Conservation (phyloP, 768 basidiomycete species). For the Tephrocybe rancida region DNA sequence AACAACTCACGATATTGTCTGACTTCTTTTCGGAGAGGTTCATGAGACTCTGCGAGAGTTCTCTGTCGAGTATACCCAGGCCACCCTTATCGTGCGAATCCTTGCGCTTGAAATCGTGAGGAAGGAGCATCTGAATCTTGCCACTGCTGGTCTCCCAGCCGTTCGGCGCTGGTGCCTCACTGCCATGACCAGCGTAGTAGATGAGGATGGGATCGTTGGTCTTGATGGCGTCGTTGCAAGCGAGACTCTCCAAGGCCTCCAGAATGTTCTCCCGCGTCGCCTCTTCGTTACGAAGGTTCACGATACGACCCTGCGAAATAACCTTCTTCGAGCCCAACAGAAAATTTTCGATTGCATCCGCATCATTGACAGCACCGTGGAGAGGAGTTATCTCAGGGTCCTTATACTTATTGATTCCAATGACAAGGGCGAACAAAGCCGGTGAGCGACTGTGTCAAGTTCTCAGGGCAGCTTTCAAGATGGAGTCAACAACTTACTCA, state of each 20-base stretch:
- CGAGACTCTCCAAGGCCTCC: neutral
- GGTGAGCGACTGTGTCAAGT: neutral
- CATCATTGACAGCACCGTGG: conserved; percentile 2
- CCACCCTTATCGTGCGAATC: neutral
- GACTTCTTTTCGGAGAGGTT: neutral
- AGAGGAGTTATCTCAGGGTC: neutral
- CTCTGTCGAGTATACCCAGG: neutral
- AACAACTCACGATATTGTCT: conserved; percentile 7
- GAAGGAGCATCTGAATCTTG: conserved; percentile 2
- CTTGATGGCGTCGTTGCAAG: neutral
- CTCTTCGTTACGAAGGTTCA: neutral
- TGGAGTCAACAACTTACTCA: too few species aligned
- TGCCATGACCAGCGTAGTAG: conserved; percentile 12
- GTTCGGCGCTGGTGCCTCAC: neutral
- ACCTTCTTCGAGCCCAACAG: neutral
- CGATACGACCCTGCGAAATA: neutral
- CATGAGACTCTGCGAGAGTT: neutral
- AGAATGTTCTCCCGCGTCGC: conserved; percentile 4
- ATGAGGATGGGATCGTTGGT: conserved; percentile 11
- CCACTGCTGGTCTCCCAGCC: neutral
- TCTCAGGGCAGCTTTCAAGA: too few species aligned
- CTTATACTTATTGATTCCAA: conserved; percentile 13
- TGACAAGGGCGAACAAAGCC: conserved; percentile 11
- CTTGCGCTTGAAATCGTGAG: neutral
- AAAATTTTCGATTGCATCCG: conserved; percentile 2